Conservation (phyloP, 208 protist species). For the Trichomonas gallinae region DNA sequence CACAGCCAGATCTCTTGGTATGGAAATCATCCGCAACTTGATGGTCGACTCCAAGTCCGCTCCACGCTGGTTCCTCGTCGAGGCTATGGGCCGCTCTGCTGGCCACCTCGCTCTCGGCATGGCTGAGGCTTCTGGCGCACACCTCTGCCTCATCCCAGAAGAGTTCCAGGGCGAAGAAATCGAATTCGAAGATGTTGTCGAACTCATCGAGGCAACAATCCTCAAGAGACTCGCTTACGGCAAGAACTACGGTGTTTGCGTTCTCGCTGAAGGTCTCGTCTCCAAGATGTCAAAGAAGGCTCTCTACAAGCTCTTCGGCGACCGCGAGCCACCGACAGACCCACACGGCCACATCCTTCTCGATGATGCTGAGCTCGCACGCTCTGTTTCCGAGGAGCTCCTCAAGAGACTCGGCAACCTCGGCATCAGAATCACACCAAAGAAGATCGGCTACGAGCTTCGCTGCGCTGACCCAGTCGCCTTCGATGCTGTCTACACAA, state of each 20-base stretch:
- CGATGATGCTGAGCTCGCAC: slow-evolving; percentile 28
- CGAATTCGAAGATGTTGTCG: slow-evolving; percentile 26
- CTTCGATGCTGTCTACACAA: slow-evolving; percentile 28
- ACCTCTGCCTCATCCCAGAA: slow-evolving; percentile 33
- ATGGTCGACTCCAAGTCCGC: background rate
- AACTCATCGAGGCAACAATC: slow-evolving; percentile 28
- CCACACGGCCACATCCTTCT: slow-evolving; percentile 28
- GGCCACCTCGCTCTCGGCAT: slow-evolving; percentile 32
- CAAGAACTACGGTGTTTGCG: slow-evolving; percentile 28
- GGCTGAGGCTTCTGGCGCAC: slow-evolving; percentile 26
- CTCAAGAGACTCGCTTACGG: slow-evolving; percentile 25
- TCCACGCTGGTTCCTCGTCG: background rate
- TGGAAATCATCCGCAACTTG: background rate
- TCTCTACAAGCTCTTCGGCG: slow-evolving; percentile 20
- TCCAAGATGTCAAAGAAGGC: slow-evolving; percentile 23
- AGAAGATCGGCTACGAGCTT: slow-evolving; percentile 33
- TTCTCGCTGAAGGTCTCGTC: slow-evolving; percentile 33
- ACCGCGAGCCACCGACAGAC: background rate
- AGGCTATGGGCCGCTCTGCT: background rate
- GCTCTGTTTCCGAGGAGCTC: slow-evolving; percentile 25
- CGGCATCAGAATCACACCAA: slow-evolving; percentile 20
- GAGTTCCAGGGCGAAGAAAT: background rate
- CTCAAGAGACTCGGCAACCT: background rate
- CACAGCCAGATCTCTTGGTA: background rate
- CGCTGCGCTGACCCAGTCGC: slow-evolving; percentile 31